Conservation (phyloP, 768 basidiomycete species). For the Holtermanniella nyarrowii region DNA sequence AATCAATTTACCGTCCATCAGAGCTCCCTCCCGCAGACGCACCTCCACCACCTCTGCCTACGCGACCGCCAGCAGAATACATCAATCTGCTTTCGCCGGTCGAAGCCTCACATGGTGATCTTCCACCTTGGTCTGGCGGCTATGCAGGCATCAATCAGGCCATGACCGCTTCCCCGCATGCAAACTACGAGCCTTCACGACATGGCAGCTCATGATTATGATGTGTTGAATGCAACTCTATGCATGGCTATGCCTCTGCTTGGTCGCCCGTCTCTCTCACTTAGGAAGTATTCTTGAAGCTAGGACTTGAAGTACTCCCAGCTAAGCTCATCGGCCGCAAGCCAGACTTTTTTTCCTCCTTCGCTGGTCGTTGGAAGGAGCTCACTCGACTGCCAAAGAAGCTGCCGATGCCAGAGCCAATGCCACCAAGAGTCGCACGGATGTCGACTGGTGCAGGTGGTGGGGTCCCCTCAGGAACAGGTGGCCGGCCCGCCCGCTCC, state of each 20-base stretch:
- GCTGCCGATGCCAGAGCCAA: conserved; percentile 34
- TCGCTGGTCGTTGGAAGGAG: conserved; percentile 11
- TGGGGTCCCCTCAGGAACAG: background rate
- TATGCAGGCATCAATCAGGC: background rate
- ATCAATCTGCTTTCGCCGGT: conserved; percentile 31
- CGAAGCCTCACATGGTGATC: background rate
- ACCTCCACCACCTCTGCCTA: conserved; percentile 31
- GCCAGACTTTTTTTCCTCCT: background rate
- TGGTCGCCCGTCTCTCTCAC: conserved; percentile 18
- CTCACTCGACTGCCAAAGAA: conserved; percentile 34
- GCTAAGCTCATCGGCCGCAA: background rate
- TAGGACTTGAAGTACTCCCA: background rate
- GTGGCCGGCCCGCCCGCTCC: background rate
- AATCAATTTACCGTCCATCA: conserved; percentile 5
- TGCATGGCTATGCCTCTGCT: conserved; percentile 19
- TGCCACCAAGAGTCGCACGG: conserved; percentile 31
- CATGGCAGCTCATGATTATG: background rate
- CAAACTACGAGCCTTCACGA: background rate
- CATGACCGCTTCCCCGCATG: no score
- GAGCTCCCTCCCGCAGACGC: conserved; percentile 7
- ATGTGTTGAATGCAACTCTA: no score
- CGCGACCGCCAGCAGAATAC: conserved; percentile 33
- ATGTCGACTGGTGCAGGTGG: conserved; percentile 28
- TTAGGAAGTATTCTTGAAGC: background rate
- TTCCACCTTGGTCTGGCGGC: background rate